Evolutionary conservation across 306 rosid species (phyloP).

Genomic region (Leucaena leucocephala): DNA sequence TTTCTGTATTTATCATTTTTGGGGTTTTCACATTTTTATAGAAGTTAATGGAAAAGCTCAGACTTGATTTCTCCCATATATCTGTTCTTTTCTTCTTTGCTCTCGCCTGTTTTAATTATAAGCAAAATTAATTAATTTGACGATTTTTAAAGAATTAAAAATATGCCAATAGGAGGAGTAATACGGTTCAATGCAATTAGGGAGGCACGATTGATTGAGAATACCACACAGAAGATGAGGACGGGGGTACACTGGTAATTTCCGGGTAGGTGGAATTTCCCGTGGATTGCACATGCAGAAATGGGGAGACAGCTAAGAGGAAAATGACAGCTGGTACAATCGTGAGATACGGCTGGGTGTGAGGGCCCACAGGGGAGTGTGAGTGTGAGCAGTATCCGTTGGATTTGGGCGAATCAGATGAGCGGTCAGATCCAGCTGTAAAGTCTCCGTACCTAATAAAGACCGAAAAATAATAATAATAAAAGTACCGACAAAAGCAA

Average conservation of each 20-base stretch:
- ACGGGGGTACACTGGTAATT: neutral
- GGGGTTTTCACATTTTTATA: neutral
- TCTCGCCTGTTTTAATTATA: too few relatives aligned
- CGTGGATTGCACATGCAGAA: neutral
- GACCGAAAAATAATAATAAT: too few relatives aligned
- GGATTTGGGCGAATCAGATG: neutral
- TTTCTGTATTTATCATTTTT: neutral
- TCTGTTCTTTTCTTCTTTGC: neutral
- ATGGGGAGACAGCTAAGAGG: slow-evolving; percentile 11
- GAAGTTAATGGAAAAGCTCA: neutral
- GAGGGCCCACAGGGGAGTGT: neutral
- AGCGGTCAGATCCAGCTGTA: slow-evolving; percentile 15
- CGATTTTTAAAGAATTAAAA: too few relatives aligned
- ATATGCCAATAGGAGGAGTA: too few relatives aligned
- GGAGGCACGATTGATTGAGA: too few relatives aligned
- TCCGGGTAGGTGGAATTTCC: neutral
- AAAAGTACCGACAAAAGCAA: neutral
- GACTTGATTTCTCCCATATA: neutral
- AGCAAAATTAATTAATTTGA: too few relatives aligned
- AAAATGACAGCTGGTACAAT: neutral
- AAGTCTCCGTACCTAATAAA: neutral
- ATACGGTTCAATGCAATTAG: too few relatives aligned
- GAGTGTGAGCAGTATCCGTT: neutral
- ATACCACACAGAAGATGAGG: neutral
- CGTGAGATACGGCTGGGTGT: neutral